These are phyloP conservation scores for Colletotrichum salicis DNA, from an alignment of 2,329 filamentous ascomycete species.

Conservation along the genomic window DNA sequence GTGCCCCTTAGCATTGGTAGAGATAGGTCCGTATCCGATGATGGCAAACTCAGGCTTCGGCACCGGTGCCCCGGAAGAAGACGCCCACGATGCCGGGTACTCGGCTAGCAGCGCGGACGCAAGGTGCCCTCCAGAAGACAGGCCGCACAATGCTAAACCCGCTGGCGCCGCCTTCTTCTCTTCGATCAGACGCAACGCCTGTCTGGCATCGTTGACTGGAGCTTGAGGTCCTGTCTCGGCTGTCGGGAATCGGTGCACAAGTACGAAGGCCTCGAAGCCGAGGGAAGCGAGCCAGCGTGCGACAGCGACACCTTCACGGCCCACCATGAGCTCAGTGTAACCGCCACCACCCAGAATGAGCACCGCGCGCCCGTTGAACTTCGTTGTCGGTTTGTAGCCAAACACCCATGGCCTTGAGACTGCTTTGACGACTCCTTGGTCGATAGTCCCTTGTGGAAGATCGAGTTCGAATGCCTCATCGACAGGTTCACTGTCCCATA, in stretches of 20 bases:
- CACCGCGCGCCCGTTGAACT: constrained; percentile 35
- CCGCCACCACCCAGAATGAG: constrained; percentile 39
- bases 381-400: constrained; percentile 35
- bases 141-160: constrained; percentile 35
- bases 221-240: constrained; percentile 35
- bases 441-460: constrained; percentile 27
- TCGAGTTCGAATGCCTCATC: constrained; percentile 36
- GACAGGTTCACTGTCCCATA: constrained; percentile 34
- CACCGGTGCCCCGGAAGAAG: constrained; percentile 20
- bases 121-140: constrained; percentile 39
- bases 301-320: constrained; percentile 37
- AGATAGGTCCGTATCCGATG: constrained; percentile 41
- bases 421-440: constrained; percentile 32
- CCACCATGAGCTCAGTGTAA: constrained; percentile 40
- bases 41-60: constrained; percentile 36
- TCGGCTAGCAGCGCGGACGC: constrained; percentile 37
- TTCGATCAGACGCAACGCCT: constrained; percentile 36
- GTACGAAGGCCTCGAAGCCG: constrained; percentile 39
- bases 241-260: constrained; percentile 39
- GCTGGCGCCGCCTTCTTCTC: background rate
- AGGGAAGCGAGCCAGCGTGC: constrained; percentile 38
- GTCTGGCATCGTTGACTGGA: constrained; percentile 37
- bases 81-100: constrained; percentile 35
- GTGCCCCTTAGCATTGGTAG: constrained; percentile 38
- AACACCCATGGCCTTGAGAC: constrained; percentile 38